These are phyloP conservation scores for Sinapis alba DNA, from an alignment of 441 rosid species.

Conservation along the genomic window DNA sequence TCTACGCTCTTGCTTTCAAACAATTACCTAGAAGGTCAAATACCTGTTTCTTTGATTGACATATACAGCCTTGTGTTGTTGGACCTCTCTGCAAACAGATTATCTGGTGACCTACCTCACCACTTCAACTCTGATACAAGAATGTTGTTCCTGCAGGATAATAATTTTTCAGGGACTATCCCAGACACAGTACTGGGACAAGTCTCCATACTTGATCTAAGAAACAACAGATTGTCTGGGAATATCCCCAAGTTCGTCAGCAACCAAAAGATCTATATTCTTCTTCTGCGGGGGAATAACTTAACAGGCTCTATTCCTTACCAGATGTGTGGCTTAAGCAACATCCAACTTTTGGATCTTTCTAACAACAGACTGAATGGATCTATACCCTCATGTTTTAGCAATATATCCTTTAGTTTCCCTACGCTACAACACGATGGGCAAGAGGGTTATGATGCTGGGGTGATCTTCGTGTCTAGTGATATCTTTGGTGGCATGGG, in stretches of 20 bases:
- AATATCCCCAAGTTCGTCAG: neutral
- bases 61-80: neutral
- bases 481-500: neutral
- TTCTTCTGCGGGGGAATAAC: neutral
- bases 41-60: neutral
- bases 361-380: neutral
- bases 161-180: neutral
- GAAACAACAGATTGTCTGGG: constrained; percentile 1
- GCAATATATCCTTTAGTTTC: neutral
- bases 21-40: neutral
- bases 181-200: neutral
- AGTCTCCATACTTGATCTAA: neutral
- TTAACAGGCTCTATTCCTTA: neutral
- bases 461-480: neutral
- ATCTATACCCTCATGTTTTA: neutral
- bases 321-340: neutral
- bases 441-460: neutral
- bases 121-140: neutral
- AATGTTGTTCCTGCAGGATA: neutral
- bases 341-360: neutral
- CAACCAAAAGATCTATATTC: neutral
- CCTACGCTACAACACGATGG: neutral
- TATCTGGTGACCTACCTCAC: neutral
- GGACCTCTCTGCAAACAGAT: constrained; percentile 4
- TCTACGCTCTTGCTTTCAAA: neutral